phyloP scores from a whole-genome alignment of 176 grass and related monocot species.

The Chloris gayana region DNA sequence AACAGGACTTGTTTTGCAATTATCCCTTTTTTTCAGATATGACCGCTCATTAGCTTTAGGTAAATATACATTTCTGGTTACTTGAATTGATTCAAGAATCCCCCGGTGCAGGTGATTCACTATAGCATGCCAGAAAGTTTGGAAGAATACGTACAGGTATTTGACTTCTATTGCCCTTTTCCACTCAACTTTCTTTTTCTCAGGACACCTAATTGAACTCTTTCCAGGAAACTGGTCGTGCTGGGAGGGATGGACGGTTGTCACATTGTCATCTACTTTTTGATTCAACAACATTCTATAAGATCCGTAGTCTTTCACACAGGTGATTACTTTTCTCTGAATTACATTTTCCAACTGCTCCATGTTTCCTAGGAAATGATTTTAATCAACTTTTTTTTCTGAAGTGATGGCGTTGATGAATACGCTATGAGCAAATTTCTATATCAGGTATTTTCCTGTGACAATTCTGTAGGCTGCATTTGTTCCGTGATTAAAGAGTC shows the following conservation, averaged over 20 bases:
- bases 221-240: slow-evolving; percentile 94
- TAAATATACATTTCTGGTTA: slow-evolving; percentile 28
- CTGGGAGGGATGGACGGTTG: slow-evolving; percentile 83
- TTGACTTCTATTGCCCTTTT: slow-evolving; percentile 16
- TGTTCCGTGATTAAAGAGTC: slow-evolving; percentile 81
- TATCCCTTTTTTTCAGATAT: slow-evolving; percentile 31
- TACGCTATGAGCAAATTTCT: slow-evolving; percentile 91
- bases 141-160: slow-evolving; percentile 97
- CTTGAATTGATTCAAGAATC: slow-evolving; percentile 36
- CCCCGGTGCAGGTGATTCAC: slow-evolving; percentile 77
- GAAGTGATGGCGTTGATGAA: slow-evolving; percentile 88
- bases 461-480: slow-evolving; percentile 54
- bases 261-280: slow-evolving; percentile 94
- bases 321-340: slow-evolving; percentile 47
- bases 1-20: too few species aligned
- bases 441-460: slow-evolving; percentile 67
- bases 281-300: slow-evolving; percentile 81
- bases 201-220: slow-evolving; percentile 31
- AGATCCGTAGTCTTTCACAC: slow-evolving; percentile 79
- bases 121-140: slow-evolving; percentile 98
- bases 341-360: slow-evolving; percentile 13
- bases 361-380: slow-evolving; percentile 40
- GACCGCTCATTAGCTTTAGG: slow-evolving; percentile 3
- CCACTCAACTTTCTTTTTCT: slow-evolving; percentile 20
- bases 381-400: slow-evolving; percentile 34